Conservation (phyloP, 768 basidiomycete species). For the Tremella mesenterica region DNA sequence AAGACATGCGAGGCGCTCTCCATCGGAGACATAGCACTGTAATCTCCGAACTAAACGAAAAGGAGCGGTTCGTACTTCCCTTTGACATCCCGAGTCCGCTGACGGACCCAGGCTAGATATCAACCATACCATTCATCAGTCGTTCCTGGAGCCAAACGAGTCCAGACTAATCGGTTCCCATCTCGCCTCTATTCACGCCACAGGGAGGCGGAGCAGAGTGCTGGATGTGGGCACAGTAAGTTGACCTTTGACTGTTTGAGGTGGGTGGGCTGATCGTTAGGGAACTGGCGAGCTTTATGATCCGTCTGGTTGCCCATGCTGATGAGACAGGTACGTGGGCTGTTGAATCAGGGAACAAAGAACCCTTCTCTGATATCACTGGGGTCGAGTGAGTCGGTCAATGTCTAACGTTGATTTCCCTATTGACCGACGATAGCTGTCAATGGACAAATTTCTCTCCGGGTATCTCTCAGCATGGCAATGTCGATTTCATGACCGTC, state of each 20-base stretch:
- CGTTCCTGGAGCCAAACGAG: constrained; percentile 16
- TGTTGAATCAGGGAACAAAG: constrained; percentile 16
- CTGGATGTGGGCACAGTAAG: constrained; percentile 35
- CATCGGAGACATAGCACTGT: no score
- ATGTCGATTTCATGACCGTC: constrained; percentile 28
- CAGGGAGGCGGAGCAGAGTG: constrained; percentile 25
- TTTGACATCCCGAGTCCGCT: no score
- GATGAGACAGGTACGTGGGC: constrained; percentile 26
- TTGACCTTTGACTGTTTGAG: neutral
- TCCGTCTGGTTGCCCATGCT: neutral
- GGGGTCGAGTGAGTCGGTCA: constrained; percentile 30
- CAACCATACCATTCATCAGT: constrained; percentile 8
- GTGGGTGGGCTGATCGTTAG: constrained; percentile 3
- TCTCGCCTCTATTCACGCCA: constrained; percentile 15
- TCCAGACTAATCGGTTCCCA: constrained; percentile 11
- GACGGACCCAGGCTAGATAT: constrained; percentile 15
- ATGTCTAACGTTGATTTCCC: neutral
- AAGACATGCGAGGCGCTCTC: no score
- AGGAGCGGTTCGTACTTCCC: no score
- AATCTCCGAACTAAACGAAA: neutral
- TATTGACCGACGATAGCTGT: constrained; percentile 7
- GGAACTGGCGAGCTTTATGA: constrained; percentile 13
- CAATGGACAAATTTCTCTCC: constrained; percentile 21
- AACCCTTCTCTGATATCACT: constrained; percentile 25
- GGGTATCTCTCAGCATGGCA: constrained; percentile 16